Percentiles rank a stretch among this genome's conserved stretches.
Conservation (phyloP, 345 rosid genomes). For the Brassica nigra region DNA sequence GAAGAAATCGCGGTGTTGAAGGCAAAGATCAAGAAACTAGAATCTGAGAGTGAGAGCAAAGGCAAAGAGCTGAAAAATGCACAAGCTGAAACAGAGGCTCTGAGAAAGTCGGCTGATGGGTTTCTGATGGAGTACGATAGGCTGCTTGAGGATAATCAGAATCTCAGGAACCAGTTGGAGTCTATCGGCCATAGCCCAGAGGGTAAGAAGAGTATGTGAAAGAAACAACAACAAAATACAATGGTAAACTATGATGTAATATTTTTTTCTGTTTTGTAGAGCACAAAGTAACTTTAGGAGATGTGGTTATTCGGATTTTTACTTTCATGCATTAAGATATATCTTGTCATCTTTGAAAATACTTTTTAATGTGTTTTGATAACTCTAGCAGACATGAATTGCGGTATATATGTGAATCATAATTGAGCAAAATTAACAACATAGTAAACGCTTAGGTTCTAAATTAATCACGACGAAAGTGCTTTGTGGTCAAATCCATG, state of each 20-base stretch:
- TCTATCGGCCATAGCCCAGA: conserved; percentile 54
- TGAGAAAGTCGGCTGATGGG: conserved; percentile 74
- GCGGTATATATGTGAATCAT: neutral
- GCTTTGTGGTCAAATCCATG: no score
- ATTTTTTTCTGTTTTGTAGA: conserved; percentile 26
- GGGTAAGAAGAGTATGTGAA: conserved; percentile 53
- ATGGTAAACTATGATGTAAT: conserved; percentile 7
- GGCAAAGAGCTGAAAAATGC: conserved; percentile 58
- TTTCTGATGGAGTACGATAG: conserved; percentile 72
- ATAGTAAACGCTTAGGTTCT: neutral
- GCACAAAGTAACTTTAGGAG: neutral
- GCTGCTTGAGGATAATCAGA: conserved; percentile 72
- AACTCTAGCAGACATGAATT: neutral
- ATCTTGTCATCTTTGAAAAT: neutral
- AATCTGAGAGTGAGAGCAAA: conserved; percentile 55
- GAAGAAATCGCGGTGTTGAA: conserved; percentile 52
- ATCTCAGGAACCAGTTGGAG: conserved; percentile 61
- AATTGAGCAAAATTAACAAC: neutral
- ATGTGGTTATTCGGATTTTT: neutral
- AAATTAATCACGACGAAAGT: neutral
- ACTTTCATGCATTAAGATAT: neutral
- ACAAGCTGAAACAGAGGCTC: conserved; percentile 59
- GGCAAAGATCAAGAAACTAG: conserved; percentile 52
- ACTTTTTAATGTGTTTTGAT: neutral
- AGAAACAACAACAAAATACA: neutral